phyloP scores from a whole-genome alignment of 495 filamentous ascomycete species.

The Hypoxylon fuscum region DNA sequence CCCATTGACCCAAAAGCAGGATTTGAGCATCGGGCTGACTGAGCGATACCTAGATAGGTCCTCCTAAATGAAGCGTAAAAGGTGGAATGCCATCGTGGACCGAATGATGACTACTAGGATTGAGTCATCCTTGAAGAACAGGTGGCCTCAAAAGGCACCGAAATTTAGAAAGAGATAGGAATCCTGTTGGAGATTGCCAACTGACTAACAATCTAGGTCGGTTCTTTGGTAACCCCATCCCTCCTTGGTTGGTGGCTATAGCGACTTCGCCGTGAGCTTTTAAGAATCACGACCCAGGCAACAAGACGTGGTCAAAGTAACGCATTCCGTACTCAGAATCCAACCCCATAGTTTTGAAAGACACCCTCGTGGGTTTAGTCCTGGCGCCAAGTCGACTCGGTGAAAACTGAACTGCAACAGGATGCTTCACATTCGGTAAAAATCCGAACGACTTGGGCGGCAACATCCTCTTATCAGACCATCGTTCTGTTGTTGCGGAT shows the following conservation, averaged over 20 bases:
- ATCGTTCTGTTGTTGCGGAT: not conserved
- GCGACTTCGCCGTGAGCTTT: not conserved
- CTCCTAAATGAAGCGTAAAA: not conserved
- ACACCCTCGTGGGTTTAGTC: not conserved
- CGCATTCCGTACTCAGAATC: not conserved
- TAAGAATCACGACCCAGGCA: not conserved
- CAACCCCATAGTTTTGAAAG: not conserved
- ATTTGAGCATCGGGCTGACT: not conserved
- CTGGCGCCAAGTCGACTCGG: not conserved
- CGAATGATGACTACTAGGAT: not conserved
- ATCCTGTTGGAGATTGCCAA: not conserved
- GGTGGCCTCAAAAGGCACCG: not conserved
- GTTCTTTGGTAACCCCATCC: not conserved
- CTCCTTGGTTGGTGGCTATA: not conserved
- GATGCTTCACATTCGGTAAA: not conserved
- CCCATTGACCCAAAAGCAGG: not conserved
- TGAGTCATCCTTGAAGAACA: not conserved
- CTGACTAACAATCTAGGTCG: not conserved
- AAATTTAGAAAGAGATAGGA: not conserved
- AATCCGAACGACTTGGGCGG: not conserved
- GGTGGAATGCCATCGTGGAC: not conserved
- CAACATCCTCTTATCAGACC: not conserved
- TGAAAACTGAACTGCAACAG: not conserved
- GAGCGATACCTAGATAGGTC: not conserved
- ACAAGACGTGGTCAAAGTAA: not conserved